These are phyloP conservation scores for Aspergillus asperescens DNA, from an alignment of 495 filamentous ascomycete genomes.

Conservation along the genomic window DNA sequence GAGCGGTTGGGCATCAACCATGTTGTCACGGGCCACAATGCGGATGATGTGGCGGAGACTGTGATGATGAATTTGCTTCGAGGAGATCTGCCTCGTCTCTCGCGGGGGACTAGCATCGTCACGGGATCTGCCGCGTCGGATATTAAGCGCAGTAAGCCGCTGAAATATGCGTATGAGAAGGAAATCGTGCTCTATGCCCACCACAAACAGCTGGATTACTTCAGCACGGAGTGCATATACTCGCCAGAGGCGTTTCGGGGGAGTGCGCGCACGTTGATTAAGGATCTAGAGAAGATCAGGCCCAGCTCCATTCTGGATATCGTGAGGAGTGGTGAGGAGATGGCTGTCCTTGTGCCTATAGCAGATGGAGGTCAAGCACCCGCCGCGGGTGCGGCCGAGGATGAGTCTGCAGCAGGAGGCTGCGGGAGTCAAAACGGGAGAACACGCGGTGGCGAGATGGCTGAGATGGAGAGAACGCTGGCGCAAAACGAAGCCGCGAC, in stretches of 20 bases:
- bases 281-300: constrained; percentile 86
- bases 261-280: constrained; percentile 84
- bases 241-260: constrained; percentile 97
- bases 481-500: constrained; percentile 60
- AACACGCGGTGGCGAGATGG: constrained; percentile 77
- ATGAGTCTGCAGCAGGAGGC: constrained; percentile 55
- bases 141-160: constrained; percentile 87
- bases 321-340: constrained; percentile 91
- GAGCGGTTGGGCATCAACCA: constrained; percentile 82
- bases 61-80: constrained; percentile 95
- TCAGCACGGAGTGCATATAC: constrained; percentile 97
- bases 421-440: constrained; percentile 73
- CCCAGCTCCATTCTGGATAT: constrained; percentile 94
- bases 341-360: constrained; percentile 77
- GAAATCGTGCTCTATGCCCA: constrained; percentile 97
- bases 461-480: constrained; percentile 80
- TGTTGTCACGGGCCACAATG: constrained; percentile 96
- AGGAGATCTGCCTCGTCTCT: constrained; percentile 81
- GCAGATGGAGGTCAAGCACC: constrained; percentile 36
- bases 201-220: constrained; percentile 94
- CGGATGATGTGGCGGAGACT: constrained; percentile 97
- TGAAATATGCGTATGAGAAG: constrained; percentile 98
- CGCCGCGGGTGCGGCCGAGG: constrained; percentile 51
- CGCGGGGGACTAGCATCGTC: constrained; percentile 86
- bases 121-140: constrained; percentile 69